phyloP scores from a whole-genome alignment of 192 early-diverging fungal species.

The Obelidium mucronatum region DNA sequence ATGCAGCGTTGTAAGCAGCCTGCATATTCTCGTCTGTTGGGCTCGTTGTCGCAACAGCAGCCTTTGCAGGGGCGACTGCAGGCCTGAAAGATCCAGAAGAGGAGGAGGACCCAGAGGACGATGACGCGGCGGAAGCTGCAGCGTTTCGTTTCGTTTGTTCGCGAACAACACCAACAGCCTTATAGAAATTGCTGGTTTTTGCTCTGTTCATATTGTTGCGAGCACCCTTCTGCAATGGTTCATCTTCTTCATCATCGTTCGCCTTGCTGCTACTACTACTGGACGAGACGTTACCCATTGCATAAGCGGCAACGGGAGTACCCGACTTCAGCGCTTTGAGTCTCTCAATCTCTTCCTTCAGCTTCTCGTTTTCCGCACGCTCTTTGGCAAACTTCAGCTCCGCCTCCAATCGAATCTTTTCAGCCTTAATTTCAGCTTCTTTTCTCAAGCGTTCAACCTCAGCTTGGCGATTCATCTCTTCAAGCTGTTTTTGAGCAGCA shows the following conservation, averaged over 20 bases:
- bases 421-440: conserved; percentile 26
- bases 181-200: conserved; percentile 17
- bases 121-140: not conserved
- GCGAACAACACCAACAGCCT: conserved; percentile 25
- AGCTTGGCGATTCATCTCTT: conserved; percentile 18
- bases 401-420: conserved; percentile 23
- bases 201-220: not conserved
- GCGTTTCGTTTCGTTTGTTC: conserved; percentile 3
- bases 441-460: conserved; percentile 23
- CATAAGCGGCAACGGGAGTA: not conserved
- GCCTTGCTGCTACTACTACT: not conserved
- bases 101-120: not conserved
- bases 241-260: conserved; percentile 20
- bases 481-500: conserved; percentile 21
- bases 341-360: conserved; percentile 26
- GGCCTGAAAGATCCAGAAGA: not conserved
- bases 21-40: conserved; percentile 16
- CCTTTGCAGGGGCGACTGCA: not conserved
- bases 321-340: conserved; percentile 22
- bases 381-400: conserved; percentile 35
- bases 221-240: conserved; percentile 3
- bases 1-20: conserved; percentile 18
- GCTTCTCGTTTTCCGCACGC: conserved; percentile 27
- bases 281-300: conserved; percentile 17
- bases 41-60: not conserved